Evolutionary conservation across 2,329 filamentous ascomycete species (phyloP).

Genomic region (Colletotrichum eremochloae): DNA sequence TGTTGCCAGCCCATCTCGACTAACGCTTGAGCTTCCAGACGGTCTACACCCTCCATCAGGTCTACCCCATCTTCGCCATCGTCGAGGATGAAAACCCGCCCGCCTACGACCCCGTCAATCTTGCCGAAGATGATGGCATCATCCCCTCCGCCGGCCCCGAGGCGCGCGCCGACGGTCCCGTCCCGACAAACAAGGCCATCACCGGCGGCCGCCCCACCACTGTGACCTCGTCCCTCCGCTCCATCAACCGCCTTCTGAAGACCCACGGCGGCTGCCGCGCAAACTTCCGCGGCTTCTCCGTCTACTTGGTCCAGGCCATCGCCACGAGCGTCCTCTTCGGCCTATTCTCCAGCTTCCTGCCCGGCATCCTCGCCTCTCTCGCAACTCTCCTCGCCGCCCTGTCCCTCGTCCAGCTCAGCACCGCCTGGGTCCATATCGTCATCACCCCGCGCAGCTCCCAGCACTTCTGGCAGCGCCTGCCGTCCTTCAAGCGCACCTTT

Average conservation of each 20-base stretch:
- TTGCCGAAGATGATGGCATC: conserved; percentile 55
- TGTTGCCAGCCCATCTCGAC: not conserved
- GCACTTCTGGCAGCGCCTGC: conserved; percentile 78
- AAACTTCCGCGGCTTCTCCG: conserved; percentile 77
- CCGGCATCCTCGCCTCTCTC: conserved; percentile 61
- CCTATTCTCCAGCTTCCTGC: conserved; percentile 60
- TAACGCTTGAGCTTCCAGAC: conserved; percentile 51
- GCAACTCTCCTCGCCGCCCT: conserved; percentile 70
- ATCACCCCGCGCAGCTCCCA: conserved; percentile 77
- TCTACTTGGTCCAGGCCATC: conserved; percentile 57
- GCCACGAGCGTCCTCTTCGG: conserved; percentile 54
- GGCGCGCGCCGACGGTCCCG: conserved; percentile 35
- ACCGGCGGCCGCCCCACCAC: conserved; percentile 52
- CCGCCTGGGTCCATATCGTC: conserved; percentile 88
- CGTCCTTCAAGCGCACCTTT: conserved; percentile 73
- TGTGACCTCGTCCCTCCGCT: conserved; percentile 65
- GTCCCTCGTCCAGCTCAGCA: conserved; percentile 74
- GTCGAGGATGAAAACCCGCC: conserved; percentile 70
- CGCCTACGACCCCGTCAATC: conserved; percentile 65
- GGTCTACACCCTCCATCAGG: conserved; percentile 63
- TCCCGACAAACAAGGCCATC: conserved; percentile 43
- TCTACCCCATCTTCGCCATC: conserved; percentile 69
- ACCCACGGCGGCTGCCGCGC: conserved; percentile 73
- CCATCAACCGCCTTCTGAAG: conserved; percentile 68
- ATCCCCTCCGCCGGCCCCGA: conserved; percentile 51